These are phyloP conservation scores for Apiospora saccharicola DNA, from an alignment of 2,329 filamentous ascomycete genomes.

Conservation along the genomic window DNA sequence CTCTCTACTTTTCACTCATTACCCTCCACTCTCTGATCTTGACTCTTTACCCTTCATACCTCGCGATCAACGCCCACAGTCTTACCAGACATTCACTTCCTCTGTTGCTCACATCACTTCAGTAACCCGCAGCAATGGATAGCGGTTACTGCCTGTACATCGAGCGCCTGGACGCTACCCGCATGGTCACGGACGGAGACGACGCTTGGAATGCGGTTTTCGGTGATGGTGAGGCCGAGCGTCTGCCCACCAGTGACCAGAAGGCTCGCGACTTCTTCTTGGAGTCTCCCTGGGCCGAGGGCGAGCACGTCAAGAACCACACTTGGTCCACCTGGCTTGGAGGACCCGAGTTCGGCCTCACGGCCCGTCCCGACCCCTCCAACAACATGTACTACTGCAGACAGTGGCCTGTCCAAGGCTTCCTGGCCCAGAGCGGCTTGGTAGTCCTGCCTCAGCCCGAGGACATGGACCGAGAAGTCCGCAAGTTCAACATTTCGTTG, in stretches of 20 bases:
- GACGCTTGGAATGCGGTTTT: background rate
- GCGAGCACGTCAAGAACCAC: background rate
- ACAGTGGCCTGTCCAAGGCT: background rate
- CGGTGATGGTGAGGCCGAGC: background rate
- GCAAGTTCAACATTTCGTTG: conserved; percentile 33
- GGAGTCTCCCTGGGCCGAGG: background rate
- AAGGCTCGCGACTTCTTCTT: background rate
- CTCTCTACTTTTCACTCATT: too few species aligned
- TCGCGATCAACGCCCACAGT: background rate
- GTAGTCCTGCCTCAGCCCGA: background rate
- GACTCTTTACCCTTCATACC: background rate
- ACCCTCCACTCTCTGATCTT: background rate
- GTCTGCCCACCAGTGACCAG: conserved; percentile 2
- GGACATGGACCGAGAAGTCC: conserved; percentile 31
- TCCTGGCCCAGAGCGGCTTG: background rate
- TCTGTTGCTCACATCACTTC: background rate
- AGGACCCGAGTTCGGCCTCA: background rate
- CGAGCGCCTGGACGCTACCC: background rate
- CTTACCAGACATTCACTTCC: background rate
- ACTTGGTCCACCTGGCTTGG: background rate
- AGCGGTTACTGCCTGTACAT: background rate
- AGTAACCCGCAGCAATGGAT: background rate
- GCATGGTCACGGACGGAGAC: background rate
- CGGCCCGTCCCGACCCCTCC: background rate
- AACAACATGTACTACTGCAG: background rate